phyloP scores from a whole-genome alignment of 352 stramenopile species.

The Pythium periplocum region DNA sequence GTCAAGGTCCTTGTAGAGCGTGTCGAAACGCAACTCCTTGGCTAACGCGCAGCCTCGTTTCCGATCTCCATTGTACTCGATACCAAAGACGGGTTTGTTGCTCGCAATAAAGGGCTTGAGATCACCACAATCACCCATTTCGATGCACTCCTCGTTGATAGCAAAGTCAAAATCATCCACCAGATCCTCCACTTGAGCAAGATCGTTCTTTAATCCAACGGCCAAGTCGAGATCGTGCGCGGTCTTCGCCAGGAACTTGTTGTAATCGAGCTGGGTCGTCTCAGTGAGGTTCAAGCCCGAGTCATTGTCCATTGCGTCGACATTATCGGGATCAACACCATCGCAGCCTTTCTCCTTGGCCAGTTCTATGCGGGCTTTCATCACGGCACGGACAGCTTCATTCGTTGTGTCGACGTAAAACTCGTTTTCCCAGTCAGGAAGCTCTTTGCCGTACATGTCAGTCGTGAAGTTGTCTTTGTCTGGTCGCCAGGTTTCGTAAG shows the following conservation, averaged over 20 bases:
- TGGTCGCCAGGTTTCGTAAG: too few relatives aligned
- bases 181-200: slow-evolving; percentile 32
- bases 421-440: too few relatives aligned
- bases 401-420: too few relatives aligned
- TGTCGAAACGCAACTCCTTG: slow-evolving; percentile 29
- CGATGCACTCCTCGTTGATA: slow-evolving; percentile 50
- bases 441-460: too few relatives aligned
- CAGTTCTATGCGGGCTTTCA: slow-evolving; percentile 34
- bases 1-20: slow-evolving; percentile 30
- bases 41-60: slow-evolving; percentile 15
- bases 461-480: too few relatives aligned
- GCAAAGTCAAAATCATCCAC: slow-evolving; percentile 48
- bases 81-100: slow-evolving; percentile 49
- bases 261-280: slow-evolving; percentile 40
- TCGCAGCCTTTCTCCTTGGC: slow-evolving; percentile 47
- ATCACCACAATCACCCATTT: slow-evolving; percentile 38
- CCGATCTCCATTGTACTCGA: slow-evolving; percentile 47
- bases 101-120: slow-evolving; percentile 33
- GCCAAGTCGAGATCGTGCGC: slow-evolving; percentile 33
- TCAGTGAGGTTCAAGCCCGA: slow-evolving; percentile 29
- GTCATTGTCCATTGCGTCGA: slow-evolving; percentile 41
- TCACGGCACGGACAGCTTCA: slow-evolving; percentile 23
- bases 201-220: slow-evolving; percentile 53
- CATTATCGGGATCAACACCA: slow-evolving; percentile 50
- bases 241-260: slow-evolving; percentile 31